These are phyloP conservation scores for Cylindrodendrum hubeiense DNA, from an alignment of 2,329 filamentous ascomycete genomes.

Conservation along the genomic window DNA sequence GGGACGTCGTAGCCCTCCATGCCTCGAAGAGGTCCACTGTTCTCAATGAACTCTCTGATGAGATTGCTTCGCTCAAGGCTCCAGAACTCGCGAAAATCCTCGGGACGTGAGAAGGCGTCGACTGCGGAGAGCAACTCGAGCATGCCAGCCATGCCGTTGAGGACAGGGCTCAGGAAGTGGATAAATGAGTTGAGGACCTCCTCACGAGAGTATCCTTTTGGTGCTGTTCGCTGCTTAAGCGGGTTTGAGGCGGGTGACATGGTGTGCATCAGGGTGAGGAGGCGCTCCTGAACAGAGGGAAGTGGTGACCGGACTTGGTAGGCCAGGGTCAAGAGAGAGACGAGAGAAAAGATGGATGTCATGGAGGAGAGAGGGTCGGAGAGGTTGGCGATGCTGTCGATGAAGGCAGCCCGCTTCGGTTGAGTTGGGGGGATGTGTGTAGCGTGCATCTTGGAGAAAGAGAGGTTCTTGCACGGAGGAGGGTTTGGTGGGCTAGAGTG, in stretches of 20 bases:
- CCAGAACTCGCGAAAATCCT: conserved; percentile 52
- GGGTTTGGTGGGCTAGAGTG: neutral
- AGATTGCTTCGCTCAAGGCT: conserved; percentile 49
- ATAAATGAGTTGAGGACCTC: conserved; percentile 49
- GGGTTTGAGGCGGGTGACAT: conserved; percentile 42
- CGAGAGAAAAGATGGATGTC: conserved; percentile 48
- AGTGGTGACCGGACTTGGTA: conserved; percentile 46
- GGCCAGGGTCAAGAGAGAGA: conserved; percentile 50
- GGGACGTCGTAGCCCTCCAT: conserved; percentile 43
- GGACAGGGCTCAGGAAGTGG: conserved; percentile 47
- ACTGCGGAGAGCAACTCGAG: conserved; percentile 48
- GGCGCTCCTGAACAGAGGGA: conserved; percentile 44
- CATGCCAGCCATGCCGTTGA: conserved; percentile 51
- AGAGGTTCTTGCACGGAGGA: neutral
- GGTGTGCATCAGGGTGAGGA: conserved; percentile 50
- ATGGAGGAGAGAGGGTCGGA: conserved; percentile 48
- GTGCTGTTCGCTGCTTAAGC: conserved; percentile 7
- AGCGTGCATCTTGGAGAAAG: conserved; percentile 34
- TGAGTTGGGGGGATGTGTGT: conserved; percentile 40
- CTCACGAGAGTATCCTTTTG: conserved; percentile 38
- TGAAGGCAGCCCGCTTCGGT: conserved; percentile 35
- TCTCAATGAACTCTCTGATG: conserved; percentile 48
- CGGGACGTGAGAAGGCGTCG: conserved; percentile 47
- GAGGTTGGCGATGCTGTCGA: conserved; percentile 46
- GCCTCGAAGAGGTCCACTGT: conserved; percentile 38